These are phyloP conservation scores for Diaporthe destruens DNA, from an alignment of 2,329 filamentous ascomycete species.

Conservation along the genomic window DNA sequence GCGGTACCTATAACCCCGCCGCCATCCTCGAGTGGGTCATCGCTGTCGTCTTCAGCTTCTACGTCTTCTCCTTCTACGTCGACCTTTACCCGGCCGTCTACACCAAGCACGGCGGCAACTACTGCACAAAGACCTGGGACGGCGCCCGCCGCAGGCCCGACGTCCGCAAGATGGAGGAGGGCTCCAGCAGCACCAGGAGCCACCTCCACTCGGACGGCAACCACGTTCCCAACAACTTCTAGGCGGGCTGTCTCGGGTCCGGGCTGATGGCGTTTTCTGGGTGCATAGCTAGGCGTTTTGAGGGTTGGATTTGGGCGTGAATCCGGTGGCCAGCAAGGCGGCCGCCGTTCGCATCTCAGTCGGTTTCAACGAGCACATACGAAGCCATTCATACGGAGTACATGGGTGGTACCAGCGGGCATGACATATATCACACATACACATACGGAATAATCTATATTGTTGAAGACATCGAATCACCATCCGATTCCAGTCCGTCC, in stretches of 20 bases:
- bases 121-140: conserved; percentile 36
- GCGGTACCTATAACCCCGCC: conserved; percentile 69
- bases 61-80: conserved; percentile 86
- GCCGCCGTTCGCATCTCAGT: not conserved
- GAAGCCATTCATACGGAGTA: too few species aligned
- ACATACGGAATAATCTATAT: conserved; percentile 16
- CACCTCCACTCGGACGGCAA: conserved; percentile 19
- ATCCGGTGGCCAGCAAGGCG: not conserved
- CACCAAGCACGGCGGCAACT: conserved; percentile 60
- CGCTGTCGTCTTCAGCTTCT: conserved; percentile 88
- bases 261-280: not conserved
- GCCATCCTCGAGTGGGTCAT: conserved; percentile 86
- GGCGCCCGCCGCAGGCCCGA: conserved; percentile 20
- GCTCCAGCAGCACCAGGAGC: conserved; percentile 34
- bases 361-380: not conserved
- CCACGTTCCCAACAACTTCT: conserved; percentile 34
- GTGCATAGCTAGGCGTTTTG: conserved; percentile 20
- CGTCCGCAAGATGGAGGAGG: conserved; percentile 38
- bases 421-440: not conserved
- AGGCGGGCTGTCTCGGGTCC: not conserved
- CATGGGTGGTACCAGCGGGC: not conserved
- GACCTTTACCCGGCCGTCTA: conserved; percentile 85
- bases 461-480: not conserved
- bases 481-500: not conserved
- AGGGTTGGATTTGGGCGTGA: not conserved